Conservation (phyloP, 2,329 filamentous ascomycete species). For the Venturia carpophila region DNA sequence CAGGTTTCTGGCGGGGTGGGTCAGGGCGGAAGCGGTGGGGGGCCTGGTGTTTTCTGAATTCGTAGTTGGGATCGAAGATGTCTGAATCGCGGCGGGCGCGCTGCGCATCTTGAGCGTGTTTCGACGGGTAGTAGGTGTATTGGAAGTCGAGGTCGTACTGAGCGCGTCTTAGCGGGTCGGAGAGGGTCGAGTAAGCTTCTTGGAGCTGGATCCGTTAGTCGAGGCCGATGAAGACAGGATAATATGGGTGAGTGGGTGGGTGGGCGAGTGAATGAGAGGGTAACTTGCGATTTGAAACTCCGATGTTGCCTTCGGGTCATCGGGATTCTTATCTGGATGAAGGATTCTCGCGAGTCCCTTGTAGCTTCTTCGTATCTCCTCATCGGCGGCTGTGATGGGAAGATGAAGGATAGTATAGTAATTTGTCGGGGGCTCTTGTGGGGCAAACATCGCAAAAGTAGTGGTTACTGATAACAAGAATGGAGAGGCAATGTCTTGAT, state of each 20-base stretch:
- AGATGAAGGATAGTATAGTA: not conserved
- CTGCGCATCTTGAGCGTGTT: not conserved
- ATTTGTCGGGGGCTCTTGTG: constrained; percentile 1
- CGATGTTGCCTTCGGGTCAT: not conserved
- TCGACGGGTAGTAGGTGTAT: not conserved
- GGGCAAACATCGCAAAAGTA: not conserved
- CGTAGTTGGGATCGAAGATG: not conserved
- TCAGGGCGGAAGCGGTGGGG: not conserved
- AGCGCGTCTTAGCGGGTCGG: not conserved
- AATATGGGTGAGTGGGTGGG: not conserved
- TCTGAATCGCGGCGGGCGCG: not conserved
- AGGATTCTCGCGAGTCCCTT: not conserved
- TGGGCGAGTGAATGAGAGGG: not conserved
- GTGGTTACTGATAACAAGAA: not conserved
- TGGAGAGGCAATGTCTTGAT: not conserved
- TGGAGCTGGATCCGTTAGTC: not conserved
- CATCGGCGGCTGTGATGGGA: constrained; percentile 1
- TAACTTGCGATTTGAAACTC: not conserved
- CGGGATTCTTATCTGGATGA: constrained; percentile 9
- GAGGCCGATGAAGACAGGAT: not conserved
- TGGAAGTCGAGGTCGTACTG: not conserved
- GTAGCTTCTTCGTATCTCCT: constrained; percentile 11
- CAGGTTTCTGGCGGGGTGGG: not conserved
- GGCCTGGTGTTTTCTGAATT: not conserved
- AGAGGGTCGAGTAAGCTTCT: not conserved